Evolutionary conservation across 2,329 filamentous ascomycete genomes (phyloP), one percentile per base, ranked within the genome.

Genomic region (Chrysoporthe deuterocubensis): DNA sequence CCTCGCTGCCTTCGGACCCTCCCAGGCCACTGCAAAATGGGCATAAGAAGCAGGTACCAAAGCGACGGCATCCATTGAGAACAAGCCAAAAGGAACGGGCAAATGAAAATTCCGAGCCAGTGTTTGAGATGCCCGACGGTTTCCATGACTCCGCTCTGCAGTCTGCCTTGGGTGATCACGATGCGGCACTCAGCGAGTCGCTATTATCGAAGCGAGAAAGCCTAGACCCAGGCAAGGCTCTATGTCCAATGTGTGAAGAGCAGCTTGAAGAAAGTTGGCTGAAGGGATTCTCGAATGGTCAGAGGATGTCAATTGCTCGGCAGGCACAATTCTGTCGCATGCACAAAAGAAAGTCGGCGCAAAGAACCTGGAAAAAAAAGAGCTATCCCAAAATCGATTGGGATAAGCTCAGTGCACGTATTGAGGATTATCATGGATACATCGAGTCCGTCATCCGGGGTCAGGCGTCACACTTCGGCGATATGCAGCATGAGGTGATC

Each of bases 361-460:
- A 79, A 65, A 77, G 81, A 8, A 76, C 76, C 3, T 87, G 85
- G 79, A 74, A 71, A 11, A 76, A 82, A 16, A 84, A 81, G 56
- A 84, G 86, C 0, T 96, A 95, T 75, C 93, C 93, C 0, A 76
- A 79, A 0, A 90, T 97, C 64, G 79, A 92, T 67, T 97, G 93
- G 92, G 76, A 79, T 0, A 74, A 71, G 0, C 82, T 96, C 34
- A 83, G 87, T n/a, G 70, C 75, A 4, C 87, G 92, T 7, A 85
- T 94, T 40, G 75, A 80, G 4, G 74, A 77, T 4, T 86, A 93
- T 75, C 83, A 87, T 69, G 72, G 76, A 0, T 80, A 83, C 50
- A 78, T 97, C 1, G 80, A 85, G 68, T 77, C 76, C 16, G 82
- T 96, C 34, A 80, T 96, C 37, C 80, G 86, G 42, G 86, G 85